Evolutionary conservation across 192 early-diverging fungal genomes (phyloP).

Genomic region (Coemansia sp.): DNA sequence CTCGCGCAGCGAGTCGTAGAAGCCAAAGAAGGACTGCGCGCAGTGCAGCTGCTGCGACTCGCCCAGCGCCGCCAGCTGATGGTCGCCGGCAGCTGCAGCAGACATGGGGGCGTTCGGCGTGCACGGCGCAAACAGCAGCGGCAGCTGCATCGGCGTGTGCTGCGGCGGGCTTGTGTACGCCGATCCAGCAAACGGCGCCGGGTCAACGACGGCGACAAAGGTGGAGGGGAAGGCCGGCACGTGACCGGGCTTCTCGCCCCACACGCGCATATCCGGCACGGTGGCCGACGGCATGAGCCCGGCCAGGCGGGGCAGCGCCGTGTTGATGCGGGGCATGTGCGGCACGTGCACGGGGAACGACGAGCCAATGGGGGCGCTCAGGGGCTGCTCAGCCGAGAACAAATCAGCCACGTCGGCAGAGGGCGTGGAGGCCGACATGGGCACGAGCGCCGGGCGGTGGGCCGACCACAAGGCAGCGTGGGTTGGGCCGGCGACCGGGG

Average conservation of each 20-base stretch:
- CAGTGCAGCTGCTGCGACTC: neutral
- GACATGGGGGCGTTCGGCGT: slow-evolving; percentile 14
- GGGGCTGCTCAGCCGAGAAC: slow-evolving; percentile 4
- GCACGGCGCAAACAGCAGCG: slow-evolving; percentile 41
- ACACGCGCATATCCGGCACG: neutral
- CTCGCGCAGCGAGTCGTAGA: slow-evolving; percentile 7
- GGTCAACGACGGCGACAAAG: neutral
- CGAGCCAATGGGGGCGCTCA: slow-evolving; percentile 17
- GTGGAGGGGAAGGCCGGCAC: neutral
- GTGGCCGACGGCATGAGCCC: neutral
- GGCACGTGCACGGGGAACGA: neutral
- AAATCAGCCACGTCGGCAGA: neutral
- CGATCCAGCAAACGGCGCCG: neutral
- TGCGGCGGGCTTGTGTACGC: neutral
- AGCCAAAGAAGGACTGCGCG: slow-evolving; percentile 9
- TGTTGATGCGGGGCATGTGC: slow-evolving; percentile 7
- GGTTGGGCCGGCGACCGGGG: neutral
- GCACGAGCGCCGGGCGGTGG: neutral
- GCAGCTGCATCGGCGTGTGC: slow-evolving; percentile 12
- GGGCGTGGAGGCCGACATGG: slow-evolving; percentile 1
- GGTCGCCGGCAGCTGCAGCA: neutral
- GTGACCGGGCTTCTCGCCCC: slow-evolving; percentile 1
- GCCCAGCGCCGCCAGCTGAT: neutral
- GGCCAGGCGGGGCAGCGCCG: slow-evolving; percentile 7
- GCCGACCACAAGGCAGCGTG: neutral